These are phyloP conservation scores for Neohortaea acidophila DNA, from an alignment of 495 filamentous ascomycete species.

Conservation along the genomic window DNA sequence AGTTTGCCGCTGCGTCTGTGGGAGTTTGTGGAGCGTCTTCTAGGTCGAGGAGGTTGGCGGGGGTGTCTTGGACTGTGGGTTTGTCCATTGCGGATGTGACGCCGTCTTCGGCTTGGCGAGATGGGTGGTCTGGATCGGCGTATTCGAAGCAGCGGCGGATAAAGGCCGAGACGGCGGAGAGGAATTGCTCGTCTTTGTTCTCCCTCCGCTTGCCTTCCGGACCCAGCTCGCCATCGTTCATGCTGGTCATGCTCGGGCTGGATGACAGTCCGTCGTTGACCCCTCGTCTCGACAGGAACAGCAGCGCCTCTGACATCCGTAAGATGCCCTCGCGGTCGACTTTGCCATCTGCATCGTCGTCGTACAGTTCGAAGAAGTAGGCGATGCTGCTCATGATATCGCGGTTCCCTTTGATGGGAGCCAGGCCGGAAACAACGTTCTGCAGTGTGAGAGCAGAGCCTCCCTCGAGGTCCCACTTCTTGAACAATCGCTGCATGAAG, in stretches of 20 bases:
- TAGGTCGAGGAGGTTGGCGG: conserved; percentile 5
- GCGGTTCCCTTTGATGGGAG: conserved; percentile 73
- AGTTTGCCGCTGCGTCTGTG: conserved; percentile 11
- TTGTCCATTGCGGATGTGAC: conserved; percentile 58
- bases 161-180: conserved; percentile 85
- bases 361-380: conserved; percentile 95
- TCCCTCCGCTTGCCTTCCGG: conserved; percentile 25
- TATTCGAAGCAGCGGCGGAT: conserved; percentile 96
- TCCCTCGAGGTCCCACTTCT: conserved; percentile 68
- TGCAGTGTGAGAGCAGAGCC: conserved; percentile 65
- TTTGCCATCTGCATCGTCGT: conserved; percentile 77
- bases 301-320: conserved; percentile 79
- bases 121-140: conserved; percentile 76
- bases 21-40: conserved; percentile 3
- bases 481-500: conserved; percentile 80
- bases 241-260: background rate
- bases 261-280: conserved; percentile 24
- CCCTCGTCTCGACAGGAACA: conserved; percentile 80
- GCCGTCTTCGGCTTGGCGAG: conserved; percentile 39
- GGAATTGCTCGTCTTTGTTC: conserved; percentile 59
- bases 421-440: conserved; percentile 79
- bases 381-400: conserved; percentile 96
- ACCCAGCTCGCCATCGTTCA: background rate
- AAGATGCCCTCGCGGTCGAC: conserved; percentile 96
- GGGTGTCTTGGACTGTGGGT: conserved; percentile 27